Evolutionary conservation across 768 basidiomycete genomes (phyloP), one percentile per base, ranked within the genome.

Genomic region (Omphalotus guepiniiformis): DNA sequence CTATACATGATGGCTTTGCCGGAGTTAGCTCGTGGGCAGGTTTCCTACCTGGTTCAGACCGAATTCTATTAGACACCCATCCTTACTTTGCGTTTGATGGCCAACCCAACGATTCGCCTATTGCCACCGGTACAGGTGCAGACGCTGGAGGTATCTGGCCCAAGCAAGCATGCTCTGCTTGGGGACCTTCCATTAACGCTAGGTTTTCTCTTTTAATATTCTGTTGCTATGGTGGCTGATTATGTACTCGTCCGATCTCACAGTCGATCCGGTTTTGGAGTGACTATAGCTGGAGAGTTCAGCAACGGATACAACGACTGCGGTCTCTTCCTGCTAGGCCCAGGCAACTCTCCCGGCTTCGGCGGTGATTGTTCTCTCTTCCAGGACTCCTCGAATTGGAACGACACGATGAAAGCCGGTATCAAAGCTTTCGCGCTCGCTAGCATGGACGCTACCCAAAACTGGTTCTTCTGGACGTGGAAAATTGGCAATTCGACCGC

Each of bases 381-480:
- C 61, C 21, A 51, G 53, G 73, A 84, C 54, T 76, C 74, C 55
- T 64, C 70, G 50, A 73, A 65, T 28, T 87, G 78, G 78, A 51
- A 52, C 25, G 47, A 39, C 4, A 45, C 34, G 5, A 22, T 48
- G 3, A 57, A 45, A 45, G 53, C 49, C 16, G 56, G 56, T 21
- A 27, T 57, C 6, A 18, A 26, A 32, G 41, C 36, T 16, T 51
- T 57, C 39, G 49, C 49, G 6, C 39, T 50, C 22, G 56, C 54
- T 15, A 51, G 49, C 35, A 86, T 86, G 83, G 84, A 86, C 50
- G 78, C 82, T 2, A 66, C 83, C 51, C 72, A 76, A 53, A 74
- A 85, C 58, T 84, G 72, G 71, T 87, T 82, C 67, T 88, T 76
- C 72, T 88, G 85, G 86, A 86, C 83, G 6, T 87, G 85, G 87